Base-by-base conservation (phyloP, 441 rosid genomes). In the Populus hybrid region DNA sequence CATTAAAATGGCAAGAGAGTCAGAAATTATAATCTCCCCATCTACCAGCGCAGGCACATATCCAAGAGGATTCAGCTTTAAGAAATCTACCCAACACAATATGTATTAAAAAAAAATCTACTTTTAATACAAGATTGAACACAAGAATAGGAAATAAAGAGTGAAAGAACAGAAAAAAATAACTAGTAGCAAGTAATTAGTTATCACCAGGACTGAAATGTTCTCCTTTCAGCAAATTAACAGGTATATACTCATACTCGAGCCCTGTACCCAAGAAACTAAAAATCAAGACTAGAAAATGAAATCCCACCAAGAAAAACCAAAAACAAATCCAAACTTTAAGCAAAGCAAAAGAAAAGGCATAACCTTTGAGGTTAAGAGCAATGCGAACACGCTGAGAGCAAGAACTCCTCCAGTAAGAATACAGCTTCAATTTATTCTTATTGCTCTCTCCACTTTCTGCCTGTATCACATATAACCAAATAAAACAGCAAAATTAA, bases 1-100 rank as follows among this genome's bases (percentile, higher is more conserved):
- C 96, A 95, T 34, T 42, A 93, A 78, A 65, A 95, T 95, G 61
- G 97, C 98, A 35, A 92, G 82, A 72, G 99, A 95, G 78, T 95
- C 97, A 3, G 92, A 79, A 36, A 95, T 50, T 30, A 91, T 87
- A 70, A 86, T 9, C 69, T 89, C 97, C 36, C 94, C 99, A 85
- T 95, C 98, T 6, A 87, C 89, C 77, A 93, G 88, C 1, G 79
- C 92, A 14, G 97, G 97, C 61, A 93, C 98, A 74, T 86, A 88
- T 4, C 97, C 92, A 81, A 92, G 80, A 16, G 99, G 97, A 76
- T 92, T 95, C 70, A 95, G 84, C 92, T 87, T 82, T 78, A 70
- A 74, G 82, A 88, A 91, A 69, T 90, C 99, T 95, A 78, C 76
- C 24, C 38, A 11, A 11, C 64, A 68, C 50, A 63, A 30, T 26